A percentile compares a stretch with the other conserved stretches of the same genome.
These are phyloP conservation scores for Cytospora schulzeri DNA, from an alignment of 2,329 filamentous ascomycete genomes.

Conservation along the genomic window DNA sequence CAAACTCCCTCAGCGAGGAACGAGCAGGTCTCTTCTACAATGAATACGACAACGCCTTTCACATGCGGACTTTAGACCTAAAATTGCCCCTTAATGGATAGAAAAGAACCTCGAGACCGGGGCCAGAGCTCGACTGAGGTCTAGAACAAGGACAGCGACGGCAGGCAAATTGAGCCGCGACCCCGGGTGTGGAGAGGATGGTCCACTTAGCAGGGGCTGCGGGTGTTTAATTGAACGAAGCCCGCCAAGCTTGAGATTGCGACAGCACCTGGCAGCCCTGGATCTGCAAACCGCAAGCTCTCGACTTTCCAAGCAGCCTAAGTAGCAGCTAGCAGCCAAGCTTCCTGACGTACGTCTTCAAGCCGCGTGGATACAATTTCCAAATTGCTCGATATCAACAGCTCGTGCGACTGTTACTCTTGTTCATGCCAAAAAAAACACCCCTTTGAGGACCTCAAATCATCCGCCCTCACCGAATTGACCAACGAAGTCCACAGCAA, in stretches of 20 bases:
- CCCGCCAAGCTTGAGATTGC: neutral
- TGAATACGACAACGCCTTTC: neutral
- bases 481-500: neutral
- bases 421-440: neutral
- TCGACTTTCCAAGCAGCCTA: neutral
- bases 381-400: neutral
- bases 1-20: neutral
- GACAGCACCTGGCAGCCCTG: neutral
- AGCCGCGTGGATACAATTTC: neutral
- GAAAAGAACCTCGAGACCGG: neutral
- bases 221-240: neutral
- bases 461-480: neutral
- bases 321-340: neutral
- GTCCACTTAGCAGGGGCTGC: neutral
- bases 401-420: neutral
- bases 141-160: neutral
- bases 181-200: neutral
- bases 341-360: neutral
- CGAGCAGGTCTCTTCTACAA: neutral
- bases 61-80: neutral
- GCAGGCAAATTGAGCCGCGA: neutral
- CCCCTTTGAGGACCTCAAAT: neutral
- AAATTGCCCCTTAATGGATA: neutral
- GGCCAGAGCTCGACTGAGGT: neutral
- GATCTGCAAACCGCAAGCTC: neutral